phyloP scores from a whole-genome alignment of 768 basidiomycete genomes.

The Trametes cinnabarina region DNA sequence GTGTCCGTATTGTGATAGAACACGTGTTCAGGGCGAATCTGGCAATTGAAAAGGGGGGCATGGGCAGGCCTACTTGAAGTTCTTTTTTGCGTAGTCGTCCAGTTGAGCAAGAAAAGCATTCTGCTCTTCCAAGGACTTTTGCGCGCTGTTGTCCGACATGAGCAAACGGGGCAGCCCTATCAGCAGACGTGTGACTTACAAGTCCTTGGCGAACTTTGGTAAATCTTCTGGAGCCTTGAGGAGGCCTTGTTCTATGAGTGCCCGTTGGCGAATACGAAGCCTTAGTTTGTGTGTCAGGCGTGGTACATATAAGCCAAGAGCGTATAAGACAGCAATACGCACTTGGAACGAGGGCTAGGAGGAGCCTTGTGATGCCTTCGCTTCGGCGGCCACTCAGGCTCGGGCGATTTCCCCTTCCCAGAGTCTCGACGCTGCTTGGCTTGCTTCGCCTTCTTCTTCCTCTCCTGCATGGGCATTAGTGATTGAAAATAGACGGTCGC shows the following conservation, averaged over 20 bases:
- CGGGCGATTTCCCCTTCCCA: slow-evolving; percentile 30
- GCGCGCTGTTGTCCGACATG: slow-evolving; percentile 9
- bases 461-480: slow-evolving; percentile 1
- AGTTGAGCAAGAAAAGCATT: slow-evolving; percentile 25
- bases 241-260: slow-evolving; percentile 61
- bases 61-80: slow-evolving; percentile 13
- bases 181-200: slow-evolving; percentile 46
- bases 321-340: slow-evolving; percentile 21
- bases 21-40: neutral
- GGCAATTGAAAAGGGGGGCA: no score
- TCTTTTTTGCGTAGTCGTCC: slow-evolving; percentile 18
- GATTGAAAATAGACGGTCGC: no score
- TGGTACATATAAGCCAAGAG: no score
- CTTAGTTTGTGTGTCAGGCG: slow-evolving; percentile 34
- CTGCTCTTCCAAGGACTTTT: slow-evolving; percentile 26
- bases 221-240: slow-evolving; percentile 53
- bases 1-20: no score
- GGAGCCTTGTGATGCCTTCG: slow-evolving; percentile 54
- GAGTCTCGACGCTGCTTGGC: slow-evolving; percentile 13
- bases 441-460: slow-evolving; percentile 25
- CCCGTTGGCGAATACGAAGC: slow-evolving; percentile 51
- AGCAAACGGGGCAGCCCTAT: neutral
- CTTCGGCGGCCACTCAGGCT: slow-evolving; percentile 62
- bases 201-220: slow-evolving; percentile 53
- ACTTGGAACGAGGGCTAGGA: slow-evolving; percentile 52